phyloP scores from a whole-genome alignment of 768 basidiomycete genomes.

The Suillus weaverae region DNA sequence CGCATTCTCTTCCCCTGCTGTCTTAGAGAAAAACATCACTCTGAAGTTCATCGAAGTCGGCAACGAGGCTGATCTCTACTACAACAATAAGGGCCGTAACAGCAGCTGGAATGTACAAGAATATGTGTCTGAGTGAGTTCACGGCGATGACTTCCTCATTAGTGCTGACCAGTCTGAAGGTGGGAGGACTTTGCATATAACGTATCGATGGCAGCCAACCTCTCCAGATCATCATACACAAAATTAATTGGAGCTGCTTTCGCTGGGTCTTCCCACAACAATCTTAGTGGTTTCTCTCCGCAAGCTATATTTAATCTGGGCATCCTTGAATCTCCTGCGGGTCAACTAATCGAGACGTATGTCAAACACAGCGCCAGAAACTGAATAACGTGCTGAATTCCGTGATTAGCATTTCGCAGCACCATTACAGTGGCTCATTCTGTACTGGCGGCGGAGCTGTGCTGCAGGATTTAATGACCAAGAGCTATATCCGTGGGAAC shows the following conservation, averaged over 20 bases:
- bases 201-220: slow-evolving; percentile 40
- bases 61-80: slow-evolving; percentile 61
- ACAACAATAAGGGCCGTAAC: slow-evolving; percentile 43
- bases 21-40: slow-evolving; percentile 42
- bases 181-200: slow-evolving; percentile 56
- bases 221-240: slow-evolving; percentile 39
- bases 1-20: slow-evolving; percentile 44
- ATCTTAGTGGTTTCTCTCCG: slow-evolving; percentile 53
- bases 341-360: slow-evolving; percentile 53
- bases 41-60: slow-evolving; percentile 63
- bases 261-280: slow-evolving; percentile 47
- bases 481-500: slow-evolving; percentile 56
- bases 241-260: slow-evolving; percentile 53
- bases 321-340: slow-evolving; percentile 48
- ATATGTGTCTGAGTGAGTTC: slow-evolving; percentile 51
- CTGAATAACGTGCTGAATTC: slow-evolving; percentile 4
- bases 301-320: slow-evolving; percentile 55
- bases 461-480: slow-evolving; percentile 67
- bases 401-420: slow-evolving; percentile 39
- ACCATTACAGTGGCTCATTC: slow-evolving; percentile 57
- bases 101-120: slow-evolving; percentile 40
- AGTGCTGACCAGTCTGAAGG: slow-evolving; percentile 30
- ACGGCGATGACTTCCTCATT: neutral
- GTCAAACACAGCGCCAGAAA: slow-evolving; percentile 40
- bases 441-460: slow-evolving; percentile 53